Percentiles rank a stretch among this genome's conserved stretches.
Conservation (phyloP, 257 asterid species). For the Forsythia suspensa region DNA sequence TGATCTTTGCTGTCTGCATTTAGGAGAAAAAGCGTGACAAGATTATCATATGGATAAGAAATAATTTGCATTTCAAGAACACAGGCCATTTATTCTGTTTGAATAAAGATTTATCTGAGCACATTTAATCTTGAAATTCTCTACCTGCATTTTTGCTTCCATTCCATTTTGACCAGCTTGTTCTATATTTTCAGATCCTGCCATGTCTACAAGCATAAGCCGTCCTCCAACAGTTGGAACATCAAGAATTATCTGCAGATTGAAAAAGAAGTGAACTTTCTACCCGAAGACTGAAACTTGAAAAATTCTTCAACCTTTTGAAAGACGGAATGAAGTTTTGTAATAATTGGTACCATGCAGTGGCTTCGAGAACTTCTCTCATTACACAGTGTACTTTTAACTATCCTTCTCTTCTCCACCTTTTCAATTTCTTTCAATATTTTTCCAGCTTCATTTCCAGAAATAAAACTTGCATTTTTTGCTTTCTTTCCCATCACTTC, state of each 20-base stretch:
- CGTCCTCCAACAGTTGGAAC: constrained; percentile 99
- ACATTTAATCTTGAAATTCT: background rate
- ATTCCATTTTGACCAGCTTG: constrained; percentile 93
- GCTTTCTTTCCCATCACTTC: constrained; percentile 98
- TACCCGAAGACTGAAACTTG: background rate
- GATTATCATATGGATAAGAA: background rate
- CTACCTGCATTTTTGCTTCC: constrained; percentile 96
- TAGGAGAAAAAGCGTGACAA: background rate
- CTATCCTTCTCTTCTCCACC: constrained; percentile 92
- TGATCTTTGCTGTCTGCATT: constrained; percentile 86
- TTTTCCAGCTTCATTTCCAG: constrained; percentile 91
- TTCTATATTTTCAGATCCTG: constrained; percentile 96
- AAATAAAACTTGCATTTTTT: constrained; percentile 77
- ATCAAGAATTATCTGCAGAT: constrained; percentile 73
- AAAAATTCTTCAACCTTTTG: background rate
- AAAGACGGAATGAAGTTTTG: constrained; percentile 7
- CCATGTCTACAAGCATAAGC: constrained; percentile 98
- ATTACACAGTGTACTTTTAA: constrained; percentile 85
- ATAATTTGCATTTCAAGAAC: background rate
- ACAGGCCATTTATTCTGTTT: constrained; percentile 43
- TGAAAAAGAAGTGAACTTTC: background rate
- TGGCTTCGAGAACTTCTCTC: constrained; percentile 97
- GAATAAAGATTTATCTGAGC: background rate
- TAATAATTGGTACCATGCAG: constrained; percentile 73
- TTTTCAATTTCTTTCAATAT: constrained; percentile 90